phyloP scores from a whole-genome alignment of 2,329 filamentous ascomycete species.

The Clarireedia monteithiana region DNA sequence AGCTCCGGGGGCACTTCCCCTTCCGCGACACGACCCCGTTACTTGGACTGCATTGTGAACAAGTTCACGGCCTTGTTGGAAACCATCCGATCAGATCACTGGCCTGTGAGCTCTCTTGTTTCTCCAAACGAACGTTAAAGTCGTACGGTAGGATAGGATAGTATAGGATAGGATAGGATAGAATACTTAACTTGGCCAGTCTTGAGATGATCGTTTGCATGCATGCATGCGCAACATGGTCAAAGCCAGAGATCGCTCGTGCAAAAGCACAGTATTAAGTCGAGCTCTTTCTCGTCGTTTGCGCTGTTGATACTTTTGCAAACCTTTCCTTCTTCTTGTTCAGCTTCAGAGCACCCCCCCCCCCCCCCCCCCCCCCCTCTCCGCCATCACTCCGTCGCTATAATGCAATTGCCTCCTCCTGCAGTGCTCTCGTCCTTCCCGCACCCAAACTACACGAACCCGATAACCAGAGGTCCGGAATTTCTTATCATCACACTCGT shows the following conservation, averaged over 20 bases:
- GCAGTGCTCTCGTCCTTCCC: slow-evolving; percentile 24
- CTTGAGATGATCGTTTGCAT: not conserved
- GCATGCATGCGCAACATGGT: not conserved
- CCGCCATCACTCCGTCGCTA: not conserved
- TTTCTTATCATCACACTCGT: slow-evolving; percentile 36
- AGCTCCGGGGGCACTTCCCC: not conserved
- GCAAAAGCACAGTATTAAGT: not conserved
- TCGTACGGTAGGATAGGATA: no score
- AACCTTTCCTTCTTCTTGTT: not conserved
- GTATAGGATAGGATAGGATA: not conserved
- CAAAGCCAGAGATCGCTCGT: not conserved
- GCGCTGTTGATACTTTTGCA: no score
- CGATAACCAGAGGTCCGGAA: slow-evolving; percentile 35
- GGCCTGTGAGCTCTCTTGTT: not conserved
- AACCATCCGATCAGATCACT: not conserved
- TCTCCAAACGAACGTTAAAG: not conserved
- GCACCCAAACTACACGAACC: slow-evolving; percentile 38
- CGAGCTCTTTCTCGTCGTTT: no score
- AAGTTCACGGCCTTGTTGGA: not conserved
- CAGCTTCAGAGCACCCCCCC: not conserved
- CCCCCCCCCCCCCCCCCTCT: no score
- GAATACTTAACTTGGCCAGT: not conserved
- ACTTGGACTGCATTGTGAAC: not conserved
- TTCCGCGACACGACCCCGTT: not conserved
- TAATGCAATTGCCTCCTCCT: slow-evolving; percentile 6